Percentiles rank a stretch among this genome's conserved stretches.
These are phyloP conservation scores for Amanita phalloides DNA, from an alignment of 768 basidiomycete species.

Conservation along the genomic window DNA sequence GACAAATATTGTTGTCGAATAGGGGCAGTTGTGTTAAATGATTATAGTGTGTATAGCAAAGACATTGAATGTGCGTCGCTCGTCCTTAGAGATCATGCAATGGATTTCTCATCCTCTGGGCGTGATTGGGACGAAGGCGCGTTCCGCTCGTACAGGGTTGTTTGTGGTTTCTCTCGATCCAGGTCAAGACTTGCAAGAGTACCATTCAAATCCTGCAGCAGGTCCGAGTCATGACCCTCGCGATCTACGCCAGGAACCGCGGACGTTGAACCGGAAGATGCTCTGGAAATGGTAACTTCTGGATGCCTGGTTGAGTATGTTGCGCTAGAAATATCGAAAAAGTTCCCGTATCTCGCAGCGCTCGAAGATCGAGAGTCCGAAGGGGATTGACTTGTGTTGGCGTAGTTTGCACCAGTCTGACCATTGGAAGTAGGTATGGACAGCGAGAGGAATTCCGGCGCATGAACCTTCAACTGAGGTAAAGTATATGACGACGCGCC, in stretches of 20 bases:
- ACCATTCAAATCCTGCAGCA: slow-evolving; percentile 62
- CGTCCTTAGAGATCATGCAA: background rate
- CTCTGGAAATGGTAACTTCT: slow-evolving; percentile 43
- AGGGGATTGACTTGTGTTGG: slow-evolving; percentile 29
- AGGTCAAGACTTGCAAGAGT: slow-evolving; percentile 69
- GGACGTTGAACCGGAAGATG: slow-evolving; percentile 35
- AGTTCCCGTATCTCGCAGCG: slow-evolving; percentile 33
- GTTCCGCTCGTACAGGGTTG: background rate
- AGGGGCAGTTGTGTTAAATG: background rate
- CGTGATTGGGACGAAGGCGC: background rate
- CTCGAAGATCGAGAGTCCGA: slow-evolving; percentile 32
- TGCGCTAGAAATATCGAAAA: slow-evolving; percentile 30
- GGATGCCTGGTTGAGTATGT: slow-evolving; percentile 28
- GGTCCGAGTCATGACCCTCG: slow-evolving; percentile 32
- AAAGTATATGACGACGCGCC: slow-evolving; percentile 20
- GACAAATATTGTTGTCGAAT: slow-evolving; percentile 1
- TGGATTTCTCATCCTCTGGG: background rate
- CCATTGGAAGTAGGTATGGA: slow-evolving; percentile 25
- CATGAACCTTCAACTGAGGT: slow-evolving; percentile 39
- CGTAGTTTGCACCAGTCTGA: slow-evolving; percentile 14
- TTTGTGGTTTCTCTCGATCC: slow-evolving; percentile 20
- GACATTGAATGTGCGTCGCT: background rate
- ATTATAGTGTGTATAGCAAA: slow-evolving; percentile 3
- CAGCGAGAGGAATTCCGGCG: slow-evolving; percentile 35
- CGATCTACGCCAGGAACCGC: slow-evolving; percentile 7